phyloP scores from a whole-genome alignment of 441 rosid species.

The Breynia disticha region DNA sequence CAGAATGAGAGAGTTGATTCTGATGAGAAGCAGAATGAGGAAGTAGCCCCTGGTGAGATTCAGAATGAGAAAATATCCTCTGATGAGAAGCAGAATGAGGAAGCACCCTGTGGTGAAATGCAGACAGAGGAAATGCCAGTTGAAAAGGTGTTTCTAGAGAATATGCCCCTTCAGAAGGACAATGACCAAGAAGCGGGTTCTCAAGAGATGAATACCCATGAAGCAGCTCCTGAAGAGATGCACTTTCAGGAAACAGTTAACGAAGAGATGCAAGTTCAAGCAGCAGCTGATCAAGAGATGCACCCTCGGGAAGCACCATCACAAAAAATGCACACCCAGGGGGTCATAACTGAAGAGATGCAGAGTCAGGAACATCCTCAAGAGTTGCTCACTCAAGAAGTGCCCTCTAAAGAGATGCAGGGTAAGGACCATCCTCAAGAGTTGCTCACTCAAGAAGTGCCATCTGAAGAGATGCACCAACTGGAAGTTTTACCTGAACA shows the following conservation, averaged over 20 bases:
- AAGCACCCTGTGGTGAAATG: not conserved
- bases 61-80: not conserved
- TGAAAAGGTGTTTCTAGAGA: no score
- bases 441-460: not conserved
- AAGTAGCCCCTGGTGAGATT: not conserved
- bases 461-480: not conserved
- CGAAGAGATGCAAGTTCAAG: conserved; percentile 6
- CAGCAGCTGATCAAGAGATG: not conserved
- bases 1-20: no score
- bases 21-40: not conserved
- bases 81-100: not conserved
- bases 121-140: not conserved
- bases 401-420: not conserved
- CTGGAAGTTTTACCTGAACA: conserved; percentile 1
- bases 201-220: conserved; percentile 6
- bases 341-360: not conserved
- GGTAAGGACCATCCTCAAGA: not conserved
- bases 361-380: not conserved
- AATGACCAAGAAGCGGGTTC: conserved; percentile 2
- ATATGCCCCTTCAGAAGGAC: not conserved
- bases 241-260: not conserved
- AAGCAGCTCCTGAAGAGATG: conserved; percentile 1
- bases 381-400: not conserved
- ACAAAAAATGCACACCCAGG: conserved; percentile 7
- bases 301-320: not conserved